These are phyloP conservation scores for Hypoxylon sp. DNA, from an alignment of 2,329 filamentous ascomycete genomes.

Conservation along the genomic window DNA sequence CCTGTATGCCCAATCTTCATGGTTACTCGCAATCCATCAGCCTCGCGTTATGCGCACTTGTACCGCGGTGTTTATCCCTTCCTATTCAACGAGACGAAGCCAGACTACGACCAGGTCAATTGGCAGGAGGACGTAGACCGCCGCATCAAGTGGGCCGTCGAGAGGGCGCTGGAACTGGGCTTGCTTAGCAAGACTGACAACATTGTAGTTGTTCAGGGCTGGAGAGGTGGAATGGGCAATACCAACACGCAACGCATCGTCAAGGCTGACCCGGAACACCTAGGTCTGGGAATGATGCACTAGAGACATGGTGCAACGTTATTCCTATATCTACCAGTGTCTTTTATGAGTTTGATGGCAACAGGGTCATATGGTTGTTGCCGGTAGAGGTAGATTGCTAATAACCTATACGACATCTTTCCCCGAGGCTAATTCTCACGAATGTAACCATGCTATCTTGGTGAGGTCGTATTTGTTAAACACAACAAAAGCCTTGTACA, in stretches of 20 bases:
- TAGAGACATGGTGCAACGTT: conserved; percentile 1
- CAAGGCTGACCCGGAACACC: conserved; percentile 71
- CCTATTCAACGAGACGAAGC: conserved; percentile 92
- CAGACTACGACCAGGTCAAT: conserved; percentile 91
- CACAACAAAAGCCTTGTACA: neutral
- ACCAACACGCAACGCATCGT: conserved; percentile 84
- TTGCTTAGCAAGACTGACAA: conserved; percentile 80
- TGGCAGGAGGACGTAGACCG: conserved; percentile 99
- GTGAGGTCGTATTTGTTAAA: neutral
- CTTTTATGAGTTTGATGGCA: conserved; percentile 21
- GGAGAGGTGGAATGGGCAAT: conserved; percentile 92
- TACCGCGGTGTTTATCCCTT: conserved; percentile 99
- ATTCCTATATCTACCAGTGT: neutral
- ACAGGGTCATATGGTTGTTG: conserved; percentile 3
- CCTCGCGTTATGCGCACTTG: conserved; percentile 91
- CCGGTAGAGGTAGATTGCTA: conserved; percentile 2
- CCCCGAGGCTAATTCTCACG: neutral
- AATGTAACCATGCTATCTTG: neutral
- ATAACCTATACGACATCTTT: neutral
- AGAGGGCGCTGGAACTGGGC: conserved; percentile 85
- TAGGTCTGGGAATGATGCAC: conserved; percentile 64
- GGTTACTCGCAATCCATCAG: conserved; percentile 89
- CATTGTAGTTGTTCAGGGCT: conserved; percentile 89
- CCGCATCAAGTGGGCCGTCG: conserved; percentile 97
- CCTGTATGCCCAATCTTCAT: conserved; percentile 99